Percentiles rank a stretch among this genome's conserved stretches.
These are phyloP conservation scores for Aspergillus leporis DNA, from an alignment of 495 filamentous ascomycete species.

Conservation along the genomic window DNA sequence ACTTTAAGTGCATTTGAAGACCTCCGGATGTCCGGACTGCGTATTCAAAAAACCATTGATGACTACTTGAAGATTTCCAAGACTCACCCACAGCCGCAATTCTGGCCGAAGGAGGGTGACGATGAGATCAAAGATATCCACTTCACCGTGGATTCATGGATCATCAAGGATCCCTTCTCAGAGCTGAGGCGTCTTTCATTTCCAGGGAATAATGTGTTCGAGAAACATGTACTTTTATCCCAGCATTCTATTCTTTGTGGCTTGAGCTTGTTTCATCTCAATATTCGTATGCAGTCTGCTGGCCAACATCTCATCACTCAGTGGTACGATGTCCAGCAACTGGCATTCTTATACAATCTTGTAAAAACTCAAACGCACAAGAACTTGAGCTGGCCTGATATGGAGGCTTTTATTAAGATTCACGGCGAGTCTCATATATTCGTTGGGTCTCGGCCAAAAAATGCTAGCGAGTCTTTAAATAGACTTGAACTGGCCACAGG, in stretches of 20 bases:
- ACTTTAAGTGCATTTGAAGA: constrained; percentile 27
- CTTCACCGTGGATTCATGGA: constrained; percentile 23
- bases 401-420: constrained; percentile 36
- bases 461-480: constrained; percentile 29
- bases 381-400: constrained; percentile 33
- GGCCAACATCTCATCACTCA: constrained; percentile 30
- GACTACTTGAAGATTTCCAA: constrained; percentile 26
- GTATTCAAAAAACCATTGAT: constrained; percentile 30
- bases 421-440: constrained; percentile 36
- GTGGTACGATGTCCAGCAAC: constrained; percentile 33
- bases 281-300: constrained; percentile 25
- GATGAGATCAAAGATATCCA: constrained; percentile 22
- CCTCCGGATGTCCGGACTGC: constrained; percentile 31
- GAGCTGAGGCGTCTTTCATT: constrained; percentile 15
- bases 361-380: constrained; percentile 19
- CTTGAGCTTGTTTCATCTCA: constrained; percentile 28
- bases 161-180: constrained; percentile 26
- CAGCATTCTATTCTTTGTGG: constrained; percentile 33
- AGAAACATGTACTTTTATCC: constrained; percentile 32
- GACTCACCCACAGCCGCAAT: constrained; percentile 25
- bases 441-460: constrained; percentile 28
- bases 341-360: constrained; percentile 34
- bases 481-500: constrained; percentile 31
- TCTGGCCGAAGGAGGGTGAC: constrained; percentile 33
- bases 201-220: constrained; percentile 14